These are phyloP conservation scores for Mortierella sp. DNA, from an alignment of 371 early-diverging fungal species.

Conservation along the genomic window DNA sequence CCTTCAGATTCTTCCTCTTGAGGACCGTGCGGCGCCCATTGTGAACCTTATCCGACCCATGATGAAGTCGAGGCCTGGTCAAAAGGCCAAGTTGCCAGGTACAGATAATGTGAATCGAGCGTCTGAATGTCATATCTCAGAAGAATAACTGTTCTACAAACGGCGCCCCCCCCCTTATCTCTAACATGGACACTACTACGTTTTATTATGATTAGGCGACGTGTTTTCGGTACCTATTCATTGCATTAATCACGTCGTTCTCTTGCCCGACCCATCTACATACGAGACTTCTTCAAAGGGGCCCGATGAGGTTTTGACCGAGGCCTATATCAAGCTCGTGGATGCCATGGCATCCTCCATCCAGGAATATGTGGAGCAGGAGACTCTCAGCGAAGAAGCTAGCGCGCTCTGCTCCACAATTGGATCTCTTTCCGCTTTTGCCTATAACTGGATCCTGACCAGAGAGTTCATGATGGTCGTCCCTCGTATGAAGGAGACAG, in stretches of 20 bases:
- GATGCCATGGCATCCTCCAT: constrained; percentile 47
- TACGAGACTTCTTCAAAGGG: constrained; percentile 3
- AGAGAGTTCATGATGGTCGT: constrained; percentile 77
- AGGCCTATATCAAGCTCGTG: constrained; percentile 43
- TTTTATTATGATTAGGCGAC: too few relatives aligned
- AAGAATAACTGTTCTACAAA: too few relatives aligned
- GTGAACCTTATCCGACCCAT: constrained; percentile 56
- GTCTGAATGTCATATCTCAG: too few relatives aligned
- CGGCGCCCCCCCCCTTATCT: too few relatives aligned
- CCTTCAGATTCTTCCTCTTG: constrained; percentile 73
- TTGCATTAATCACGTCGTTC: constrained; percentile 27
- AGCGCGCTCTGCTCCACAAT: not conserved
- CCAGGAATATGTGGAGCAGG: constrained; percentile 38
- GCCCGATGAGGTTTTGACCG: constrained; percentile 39
- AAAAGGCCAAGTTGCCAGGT: constrained; percentile 39
- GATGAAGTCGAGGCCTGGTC: constrained; percentile 58
- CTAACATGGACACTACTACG: too few relatives aligned
- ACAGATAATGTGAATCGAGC: not conserved
- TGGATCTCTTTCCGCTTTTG: constrained; percentile 41
- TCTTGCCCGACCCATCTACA: constrained; percentile 13
- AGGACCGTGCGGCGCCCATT: constrained; percentile 63
- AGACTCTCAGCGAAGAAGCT: constrained; percentile 18
- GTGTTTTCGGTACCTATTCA: constrained; percentile 33
- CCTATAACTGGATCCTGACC: constrained; percentile 77
- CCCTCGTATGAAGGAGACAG: constrained; percentile 57